Evolutionary conservation across 371 early-diverging fungal genomes (phyloP).

Genomic region (Haplosporangium sp.): DNA sequence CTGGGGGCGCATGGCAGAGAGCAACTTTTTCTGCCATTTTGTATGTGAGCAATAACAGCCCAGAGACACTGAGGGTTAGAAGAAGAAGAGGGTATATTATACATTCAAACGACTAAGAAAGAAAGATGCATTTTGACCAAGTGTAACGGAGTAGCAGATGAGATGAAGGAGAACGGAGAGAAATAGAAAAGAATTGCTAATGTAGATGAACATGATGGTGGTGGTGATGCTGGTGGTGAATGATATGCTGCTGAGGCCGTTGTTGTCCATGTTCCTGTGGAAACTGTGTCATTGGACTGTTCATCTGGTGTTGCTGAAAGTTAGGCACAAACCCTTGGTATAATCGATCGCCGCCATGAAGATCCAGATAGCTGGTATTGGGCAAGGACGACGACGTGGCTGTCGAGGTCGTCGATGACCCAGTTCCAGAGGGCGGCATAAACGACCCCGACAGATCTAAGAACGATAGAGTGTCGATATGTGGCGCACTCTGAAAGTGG

Average conservation of each 20-base stretch:
- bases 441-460: slow-evolving; percentile 29
- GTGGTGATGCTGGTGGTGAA: slow-evolving; percentile 33
- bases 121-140: neutral
- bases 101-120: neutral
- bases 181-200: slow-evolving; percentile 6
- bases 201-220: slow-evolving; percentile 36
- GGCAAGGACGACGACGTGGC: slow-evolving; percentile 18
- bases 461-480: slow-evolving; percentile 36
- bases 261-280: slow-evolving; percentile 9
- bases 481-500: slow-evolving; percentile 24
- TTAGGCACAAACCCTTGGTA: slow-evolving; percentile 8
- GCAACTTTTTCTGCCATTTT: no score
- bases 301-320: slow-evolving; percentile 5
- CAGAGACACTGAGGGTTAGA: no score
- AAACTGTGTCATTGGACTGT: slow-evolving; percentile 1
- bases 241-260: slow-evolving; percentile 23
- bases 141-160: neutral
- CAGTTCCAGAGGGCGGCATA: slow-evolving; percentile 13
- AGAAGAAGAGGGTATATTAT: neutral
- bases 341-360: slow-evolving; percentile 13
- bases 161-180: neutral
- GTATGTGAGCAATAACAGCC: no score
- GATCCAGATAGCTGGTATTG: slow-evolving; percentile 22
- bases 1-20: no score
- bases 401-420: slow-evolving; percentile 1